Conservation (phyloP, 345 rosid genomes). For the Limnanthes douglasii region DNA sequence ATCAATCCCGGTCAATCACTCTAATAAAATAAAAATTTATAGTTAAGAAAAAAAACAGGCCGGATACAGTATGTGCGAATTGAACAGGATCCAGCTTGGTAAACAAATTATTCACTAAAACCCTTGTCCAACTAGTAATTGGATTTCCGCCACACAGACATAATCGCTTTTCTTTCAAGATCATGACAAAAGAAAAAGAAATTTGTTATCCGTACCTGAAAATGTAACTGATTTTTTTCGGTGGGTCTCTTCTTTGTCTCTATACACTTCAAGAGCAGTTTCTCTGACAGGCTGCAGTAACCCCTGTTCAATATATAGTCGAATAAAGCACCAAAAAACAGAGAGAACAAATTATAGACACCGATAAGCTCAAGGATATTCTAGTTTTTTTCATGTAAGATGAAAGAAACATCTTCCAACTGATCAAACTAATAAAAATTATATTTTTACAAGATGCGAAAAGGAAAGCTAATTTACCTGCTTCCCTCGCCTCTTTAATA, state of each 20-base stretch:
- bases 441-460: background rate
- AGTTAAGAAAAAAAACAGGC: background rate
- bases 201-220: conserved; percentile 23
- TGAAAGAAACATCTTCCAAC: background rate
- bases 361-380: background rate
- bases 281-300: conserved; percentile 23
- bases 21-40: too few relatives aligned
- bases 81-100: background rate
- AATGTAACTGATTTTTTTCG: conserved; percentile 19
- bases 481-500: conserved; percentile 79
- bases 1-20: too few relatives aligned
- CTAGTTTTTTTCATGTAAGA: background rate
- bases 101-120: background rate
- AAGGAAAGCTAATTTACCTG: conserved; percentile 18
- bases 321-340: background rate
- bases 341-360: background rate
- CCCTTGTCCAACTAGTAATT: background rate
- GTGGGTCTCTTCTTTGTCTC: conserved; percentile 21
- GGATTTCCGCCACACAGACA: background rate
- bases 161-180: background rate
- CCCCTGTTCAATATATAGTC: conserved; percentile 21
- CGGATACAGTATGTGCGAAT: background rate
- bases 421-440: background rate
- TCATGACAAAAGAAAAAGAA: background rate
- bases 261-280: conserved; percentile 29